These are phyloP conservation scores for Lagenidium sp. DNA, from an alignment of 352 stramenopile genomes.

Conservation along the genomic window DNA sequence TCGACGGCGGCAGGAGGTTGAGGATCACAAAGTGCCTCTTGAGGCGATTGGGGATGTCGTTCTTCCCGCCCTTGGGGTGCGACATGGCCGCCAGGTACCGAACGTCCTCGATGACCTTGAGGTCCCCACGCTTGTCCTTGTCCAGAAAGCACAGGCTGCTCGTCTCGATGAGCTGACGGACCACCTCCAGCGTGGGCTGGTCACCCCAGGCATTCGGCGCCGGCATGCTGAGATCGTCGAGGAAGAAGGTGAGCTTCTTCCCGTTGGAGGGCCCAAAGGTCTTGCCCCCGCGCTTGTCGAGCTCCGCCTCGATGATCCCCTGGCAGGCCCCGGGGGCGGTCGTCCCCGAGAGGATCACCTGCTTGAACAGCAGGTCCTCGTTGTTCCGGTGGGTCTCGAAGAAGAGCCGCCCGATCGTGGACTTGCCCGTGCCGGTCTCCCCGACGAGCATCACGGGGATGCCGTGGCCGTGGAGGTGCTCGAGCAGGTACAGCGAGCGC, in stretches of 20 bases:
- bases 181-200: slow-evolving; percentile 67
- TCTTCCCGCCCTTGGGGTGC: slow-evolving; percentile 46
- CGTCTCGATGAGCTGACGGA: slow-evolving; percentile 62
- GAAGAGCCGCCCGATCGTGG: slow-evolving; percentile 73
- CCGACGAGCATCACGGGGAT: slow-evolving; percentile 78
- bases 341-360: slow-evolving; percentile 85
- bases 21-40: slow-evolving; percentile 88
- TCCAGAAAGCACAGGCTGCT: slow-evolving; percentile 68
- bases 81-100: slow-evolving; percentile 58
- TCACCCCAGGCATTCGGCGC: slow-evolving; percentile 65
- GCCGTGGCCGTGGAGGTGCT: slow-evolving; percentile 38
- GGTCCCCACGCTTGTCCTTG: slow-evolving; percentile 76
- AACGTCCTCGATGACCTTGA: slow-evolving; percentile 67
- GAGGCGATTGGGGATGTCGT: slow-evolving; percentile 85
- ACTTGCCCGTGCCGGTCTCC: slow-evolving; percentile 83
- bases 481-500: slow-evolving; percentile 59
- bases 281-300: slow-evolving; percentile 77
- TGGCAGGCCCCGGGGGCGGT: slow-evolving; percentile 79
- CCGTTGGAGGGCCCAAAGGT: slow-evolving; percentile 62
- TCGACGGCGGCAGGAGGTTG: slow-evolving; percentile 67
- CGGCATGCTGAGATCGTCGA: slow-evolving; percentile 74
- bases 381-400: slow-evolving; percentile 31
- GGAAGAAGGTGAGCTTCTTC: slow-evolving; percentile 70
- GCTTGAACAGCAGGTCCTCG: slow-evolving; percentile 58
- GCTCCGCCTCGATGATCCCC: slow-evolving; percentile 47